Evolutionary conservation across 1,284 basidiomycete species (phyloP), one percentile per base, ranked within the genome.

Genomic region (Pseudomicrostroma phylloplanum): DNA sequence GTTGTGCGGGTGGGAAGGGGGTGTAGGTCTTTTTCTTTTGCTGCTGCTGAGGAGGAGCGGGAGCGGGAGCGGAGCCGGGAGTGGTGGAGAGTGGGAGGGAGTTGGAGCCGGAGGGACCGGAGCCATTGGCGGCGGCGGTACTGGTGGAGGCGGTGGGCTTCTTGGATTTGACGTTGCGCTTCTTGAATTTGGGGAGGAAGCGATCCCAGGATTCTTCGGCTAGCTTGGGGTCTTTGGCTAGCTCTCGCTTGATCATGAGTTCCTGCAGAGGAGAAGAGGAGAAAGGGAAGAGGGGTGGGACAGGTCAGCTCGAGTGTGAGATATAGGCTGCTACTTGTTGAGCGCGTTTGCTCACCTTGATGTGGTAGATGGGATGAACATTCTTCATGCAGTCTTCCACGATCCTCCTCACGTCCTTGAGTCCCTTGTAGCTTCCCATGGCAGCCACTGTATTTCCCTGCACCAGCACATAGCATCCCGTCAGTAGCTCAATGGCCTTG

Each of bases 371-470:
- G 1, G 96, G 96, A 77, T 99, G 96, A 58, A 98, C 89, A 78
- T 99, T 99, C 82, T 91, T 94, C 91, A 99, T 96, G 82, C 96
- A 99, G 80, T 99, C 96, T 57, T 97, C 81, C 30, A 99, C 86
- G 71, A 98, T 96, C 63, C 93, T 81, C 61, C 96, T 85, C 3
- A 98, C 94, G 79, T 97, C 93, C 80, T 97, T 98, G 46, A 99
- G 82, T 0, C 89, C 88, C 79, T 94, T 96, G 82, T 89, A 92
- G 0, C 89, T 87, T 1, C 96, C 96, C 93, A 98, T 98, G 1
- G 91, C 92, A 54, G 91, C 91, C 60, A 99, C 96, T 0, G 96
- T 99, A 80, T 87, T 97, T 63, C 96, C 96, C 83, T 98, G 96
- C 0, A 99, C 94, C 25, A 99, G 85, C 8, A 99, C 90, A 77